Evolutionary conservation across 352 stramenopile species (phyloP).

Genomic region (Thraustochytrium sp.): DNA sequence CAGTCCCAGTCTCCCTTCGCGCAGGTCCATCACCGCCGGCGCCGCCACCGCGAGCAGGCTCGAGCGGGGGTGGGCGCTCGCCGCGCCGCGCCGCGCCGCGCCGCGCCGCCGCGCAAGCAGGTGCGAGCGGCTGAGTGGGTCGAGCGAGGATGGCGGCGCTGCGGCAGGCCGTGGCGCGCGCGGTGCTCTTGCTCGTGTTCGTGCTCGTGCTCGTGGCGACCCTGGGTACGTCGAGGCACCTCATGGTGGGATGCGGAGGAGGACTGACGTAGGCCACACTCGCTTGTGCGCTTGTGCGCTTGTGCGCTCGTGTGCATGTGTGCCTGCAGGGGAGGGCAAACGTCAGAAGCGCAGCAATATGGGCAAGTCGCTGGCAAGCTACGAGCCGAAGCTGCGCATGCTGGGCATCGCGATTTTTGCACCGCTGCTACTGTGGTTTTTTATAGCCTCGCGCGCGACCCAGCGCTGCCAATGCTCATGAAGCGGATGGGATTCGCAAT

Average conservation of each 20-base stretch:
- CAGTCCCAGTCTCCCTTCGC: no score
- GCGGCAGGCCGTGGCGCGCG: not conserved
- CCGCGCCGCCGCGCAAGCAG: no score
- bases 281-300: not conserved
- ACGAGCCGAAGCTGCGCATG: not conserved
- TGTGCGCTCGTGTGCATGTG: not conserved
- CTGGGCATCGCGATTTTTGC: constrained; percentile 20
- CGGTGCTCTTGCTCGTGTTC: not conserved
- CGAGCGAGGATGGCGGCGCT: not conserved
- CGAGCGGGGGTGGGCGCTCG: no score
- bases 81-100: no score
- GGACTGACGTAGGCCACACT: not conserved
- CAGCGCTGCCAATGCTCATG: constrained; percentile 7
- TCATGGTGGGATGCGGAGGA: no score
- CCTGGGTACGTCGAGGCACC: no score
- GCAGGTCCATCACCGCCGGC: no score
- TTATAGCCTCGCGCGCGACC: constrained; percentile 4
- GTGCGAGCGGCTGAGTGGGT: no score
- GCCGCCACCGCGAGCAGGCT: no score
- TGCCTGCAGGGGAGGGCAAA: not conserved
- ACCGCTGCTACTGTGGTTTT: constrained; percentile 16
- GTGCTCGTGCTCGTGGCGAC: not conserved
- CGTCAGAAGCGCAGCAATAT: not conserved
- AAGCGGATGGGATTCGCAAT: constrained; percentile 6
- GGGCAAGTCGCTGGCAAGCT: not conserved